These are phyloP conservation scores for Aspergillus transmontanensis DNA, from an alignment of 2,329 filamentous ascomycete species.

Conservation along the genomic window DNA sequence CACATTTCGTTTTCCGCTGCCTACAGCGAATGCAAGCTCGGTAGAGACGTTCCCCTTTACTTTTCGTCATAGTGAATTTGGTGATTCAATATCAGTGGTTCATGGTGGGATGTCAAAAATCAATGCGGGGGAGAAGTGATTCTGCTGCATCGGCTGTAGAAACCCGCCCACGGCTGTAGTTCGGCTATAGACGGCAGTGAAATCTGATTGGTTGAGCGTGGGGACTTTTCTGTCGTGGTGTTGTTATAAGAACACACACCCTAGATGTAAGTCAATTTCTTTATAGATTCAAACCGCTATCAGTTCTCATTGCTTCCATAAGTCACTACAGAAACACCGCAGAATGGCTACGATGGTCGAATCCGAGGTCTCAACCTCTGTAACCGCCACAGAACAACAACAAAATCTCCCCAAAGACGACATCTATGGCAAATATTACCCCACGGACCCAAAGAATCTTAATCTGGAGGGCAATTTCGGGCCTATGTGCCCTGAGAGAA, in stretches of 20 bases:
- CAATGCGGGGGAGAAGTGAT: not conserved
- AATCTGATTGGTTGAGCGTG: not conserved
- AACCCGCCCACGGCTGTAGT: not conserved
- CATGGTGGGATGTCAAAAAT: not conserved
- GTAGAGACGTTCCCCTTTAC: constrained; percentile 10
- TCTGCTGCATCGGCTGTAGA: not conserved
- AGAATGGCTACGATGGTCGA: not conserved
- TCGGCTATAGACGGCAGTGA: constrained; percentile 5
- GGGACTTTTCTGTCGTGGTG: not conserved
- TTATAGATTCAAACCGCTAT: not conserved
- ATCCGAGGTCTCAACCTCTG: not conserved
- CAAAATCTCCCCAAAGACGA: not conserved
- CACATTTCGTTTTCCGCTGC: constrained; percentile 18
- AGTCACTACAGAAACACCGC: not conserved
- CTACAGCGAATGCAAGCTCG: constrained; percentile 17
- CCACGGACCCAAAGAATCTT: not conserved
- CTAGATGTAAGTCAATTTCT: accelerated
- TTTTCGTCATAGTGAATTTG: not conserved
- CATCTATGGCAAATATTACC: not conserved
- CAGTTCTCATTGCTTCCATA: not conserved
- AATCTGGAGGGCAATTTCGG: not conserved
- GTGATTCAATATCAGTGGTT: no score
- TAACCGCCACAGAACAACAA: not conserved
- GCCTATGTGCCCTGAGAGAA: not conserved
- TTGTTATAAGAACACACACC: not conserved